phyloP scores from a whole-genome alignment of 805 yeast genomes.

The Spathaspora hagerdaliae region DNA sequence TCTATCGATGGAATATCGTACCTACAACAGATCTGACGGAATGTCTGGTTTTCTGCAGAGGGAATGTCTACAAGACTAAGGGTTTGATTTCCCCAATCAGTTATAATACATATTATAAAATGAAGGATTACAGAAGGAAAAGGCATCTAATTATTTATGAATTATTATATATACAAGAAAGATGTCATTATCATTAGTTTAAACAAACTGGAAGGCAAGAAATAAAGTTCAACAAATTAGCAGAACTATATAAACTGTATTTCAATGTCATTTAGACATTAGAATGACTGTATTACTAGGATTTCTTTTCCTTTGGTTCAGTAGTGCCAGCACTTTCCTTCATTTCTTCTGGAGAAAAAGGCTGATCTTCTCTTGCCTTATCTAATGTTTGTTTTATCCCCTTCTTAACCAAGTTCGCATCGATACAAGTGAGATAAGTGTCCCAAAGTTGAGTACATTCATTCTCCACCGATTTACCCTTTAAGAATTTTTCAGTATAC shows the following conservation, averaged over 20 bases:
- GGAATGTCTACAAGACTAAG: too few relatives aligned
- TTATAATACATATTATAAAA: too few relatives aligned
- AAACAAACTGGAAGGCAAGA: too few relatives aligned
- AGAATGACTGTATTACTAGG: not conserved
- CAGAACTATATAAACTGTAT: too few relatives aligned
- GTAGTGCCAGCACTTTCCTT: constrained; percentile 17
- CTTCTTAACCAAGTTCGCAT: constrained; percentile 61
- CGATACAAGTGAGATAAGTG: constrained; percentile 83
- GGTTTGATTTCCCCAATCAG: too few relatives aligned
- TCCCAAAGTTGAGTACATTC: constrained; percentile 92
- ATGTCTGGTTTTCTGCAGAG: too few relatives aligned
- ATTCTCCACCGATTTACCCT: constrained; percentile 55
- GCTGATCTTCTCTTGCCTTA: constrained; percentile 86
- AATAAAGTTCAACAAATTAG: too few relatives aligned
- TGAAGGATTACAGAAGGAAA: too few relatives aligned
- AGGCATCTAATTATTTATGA: too few relatives aligned
- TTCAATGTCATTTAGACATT: too few relatives aligned
- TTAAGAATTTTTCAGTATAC: constrained; percentile 84
- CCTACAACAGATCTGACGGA: too few relatives aligned
- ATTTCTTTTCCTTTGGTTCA: constrained; percentile 3
- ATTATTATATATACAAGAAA: not conserved
- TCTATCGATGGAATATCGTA: too few relatives aligned
- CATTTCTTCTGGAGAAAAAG: constrained; percentile 47
- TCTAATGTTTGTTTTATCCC: constrained; percentile 82
- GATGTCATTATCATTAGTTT: not conserved